These are phyloP conservation scores for Blastomyces silverae DNA, from an alignment of 2,329 filamentous ascomycete species.

Conservation along the genomic window DNA sequence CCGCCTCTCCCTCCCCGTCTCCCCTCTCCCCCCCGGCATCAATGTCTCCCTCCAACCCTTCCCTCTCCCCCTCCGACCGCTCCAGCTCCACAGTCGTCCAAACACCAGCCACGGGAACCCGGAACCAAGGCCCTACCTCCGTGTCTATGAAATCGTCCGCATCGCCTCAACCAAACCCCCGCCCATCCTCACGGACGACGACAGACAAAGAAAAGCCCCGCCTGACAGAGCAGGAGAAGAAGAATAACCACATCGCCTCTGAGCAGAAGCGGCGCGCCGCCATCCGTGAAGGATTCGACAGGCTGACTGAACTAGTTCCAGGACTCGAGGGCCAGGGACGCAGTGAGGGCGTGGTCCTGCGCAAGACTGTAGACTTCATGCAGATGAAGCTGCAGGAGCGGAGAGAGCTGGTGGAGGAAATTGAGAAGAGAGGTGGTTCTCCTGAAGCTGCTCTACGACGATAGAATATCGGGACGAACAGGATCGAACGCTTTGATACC, in stretches of 20 bases:
- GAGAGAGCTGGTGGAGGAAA: constrained; percentile 50
- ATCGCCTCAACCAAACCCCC: constrained; percentile 19
- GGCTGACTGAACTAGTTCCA: constrained; percentile 70
- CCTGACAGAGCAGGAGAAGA: constrained; percentile 63
- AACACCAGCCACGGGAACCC: not conserved
- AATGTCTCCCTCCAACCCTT: constrained; percentile 12
- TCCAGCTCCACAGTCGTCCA: constrained; percentile 9
- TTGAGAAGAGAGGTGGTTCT: constrained; percentile 54
- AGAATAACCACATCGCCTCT: constrained; percentile 65
- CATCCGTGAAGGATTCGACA: constrained; percentile 78
- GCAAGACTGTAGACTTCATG: constrained; percentile 61
- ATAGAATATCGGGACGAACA: constrained; percentile 15
- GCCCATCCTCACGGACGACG: constrained; percentile 18
- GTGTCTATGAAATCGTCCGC: constrained; percentile 8
- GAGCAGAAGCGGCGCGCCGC: constrained; percentile 60
- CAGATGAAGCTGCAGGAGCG: constrained; percentile 54
- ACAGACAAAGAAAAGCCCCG: constrained; percentile 52
- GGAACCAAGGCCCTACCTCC: constrained; percentile 4
- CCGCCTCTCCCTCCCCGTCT: not conserved
- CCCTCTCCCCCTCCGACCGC: constrained; percentile 8
- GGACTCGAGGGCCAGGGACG: constrained; percentile 75
- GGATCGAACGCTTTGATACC: not conserved
- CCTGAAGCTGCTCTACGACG: constrained; percentile 42
- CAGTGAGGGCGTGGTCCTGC: constrained; percentile 77
- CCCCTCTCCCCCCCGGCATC: not conserved